Evolutionary conservation across 495 filamentous ascomycete genomes (phyloP).

Genomic region (Tuber magnatum): DNA sequence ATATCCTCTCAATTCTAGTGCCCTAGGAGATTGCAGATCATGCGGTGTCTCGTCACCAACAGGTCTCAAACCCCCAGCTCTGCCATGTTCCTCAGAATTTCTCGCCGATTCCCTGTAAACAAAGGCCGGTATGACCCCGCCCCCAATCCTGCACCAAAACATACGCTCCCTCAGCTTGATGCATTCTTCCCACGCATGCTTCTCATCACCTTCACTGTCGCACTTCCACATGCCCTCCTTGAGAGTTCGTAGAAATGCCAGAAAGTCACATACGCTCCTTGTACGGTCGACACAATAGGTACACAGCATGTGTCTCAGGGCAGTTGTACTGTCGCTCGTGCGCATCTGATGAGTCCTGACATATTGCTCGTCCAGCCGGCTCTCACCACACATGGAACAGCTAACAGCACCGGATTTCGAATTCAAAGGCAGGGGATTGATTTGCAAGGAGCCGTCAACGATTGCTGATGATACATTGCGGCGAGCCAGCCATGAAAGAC

Average conservation of each 20-base stretch:
- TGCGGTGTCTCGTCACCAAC: background rate
- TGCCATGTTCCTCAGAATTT: constrained; percentile 26
- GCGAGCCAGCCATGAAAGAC: constrained; percentile 85
- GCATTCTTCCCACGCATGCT: constrained; percentile 87
- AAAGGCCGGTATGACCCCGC: constrained; percentile 70
- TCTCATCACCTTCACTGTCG: constrained; percentile 68
- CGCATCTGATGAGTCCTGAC: constrained; percentile 81
- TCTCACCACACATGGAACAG: constrained; percentile 85
- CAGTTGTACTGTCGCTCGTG: constrained; percentile 72
- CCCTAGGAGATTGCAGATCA: background rate
- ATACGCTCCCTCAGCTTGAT: constrained; percentile 81
- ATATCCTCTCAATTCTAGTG: background rate
- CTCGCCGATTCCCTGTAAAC: constrained; percentile 22
- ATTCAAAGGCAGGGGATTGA: constrained; percentile 63
- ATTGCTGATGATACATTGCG: constrained; percentile 74
- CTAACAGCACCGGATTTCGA: constrained; percentile 56
- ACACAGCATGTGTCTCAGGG: constrained; percentile 84
- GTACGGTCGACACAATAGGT: constrained; percentile 76
- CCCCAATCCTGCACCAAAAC: constrained; percentile 91
- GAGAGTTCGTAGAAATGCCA: constrained; percentile 80
- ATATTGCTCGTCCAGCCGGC: constrained; percentile 59
- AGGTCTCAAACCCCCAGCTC: constrained; percentile 11
- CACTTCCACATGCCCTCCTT: constrained; percentile 81
- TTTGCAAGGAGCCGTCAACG: constrained; percentile 75
- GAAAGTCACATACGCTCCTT: constrained; percentile 80